Conservation (phyloP, 2,329 filamentous ascomycete species). For the Pezicula radicicola region DNA sequence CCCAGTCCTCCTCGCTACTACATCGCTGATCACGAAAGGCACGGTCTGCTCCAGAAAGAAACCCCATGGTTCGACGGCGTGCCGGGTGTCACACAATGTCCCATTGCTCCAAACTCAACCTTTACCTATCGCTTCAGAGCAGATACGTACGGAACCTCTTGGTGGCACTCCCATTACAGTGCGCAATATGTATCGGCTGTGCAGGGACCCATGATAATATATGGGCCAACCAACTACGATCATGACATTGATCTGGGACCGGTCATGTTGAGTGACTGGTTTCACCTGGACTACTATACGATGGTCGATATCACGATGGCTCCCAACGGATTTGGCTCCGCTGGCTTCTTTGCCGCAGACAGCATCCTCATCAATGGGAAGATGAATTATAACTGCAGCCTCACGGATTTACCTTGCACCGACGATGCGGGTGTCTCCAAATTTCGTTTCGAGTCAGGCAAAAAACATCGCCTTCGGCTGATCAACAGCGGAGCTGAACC, state of each 20-base stretch:
- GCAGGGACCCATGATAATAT: constrained; percentile 57
- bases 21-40: constrained; percentile 14
- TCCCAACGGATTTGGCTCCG: too few relatives aligned
- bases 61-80: constrained; percentile 39
- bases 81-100: constrained; percentile 57
- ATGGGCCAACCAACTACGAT: constrained; percentile 53
- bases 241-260: constrained; percentile 63
- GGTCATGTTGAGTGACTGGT: constrained; percentile 37
- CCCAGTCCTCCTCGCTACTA: too few relatives aligned
- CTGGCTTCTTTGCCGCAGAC: too few relatives aligned
- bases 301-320: constrained; percentile 31
- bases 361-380: constrained; percentile 30
- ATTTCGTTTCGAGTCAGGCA: constrained; percentile 37
- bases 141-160: constrained; percentile 43
- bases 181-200: constrained; percentile 51
- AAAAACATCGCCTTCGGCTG: constrained; percentile 44
- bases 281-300: constrained; percentile 40
- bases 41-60: constrained; percentile 45
- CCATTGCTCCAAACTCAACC: constrained; percentile 47
- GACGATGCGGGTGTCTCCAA: constrained; percentile 26
- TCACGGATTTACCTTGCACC: constrained; percentile 14
- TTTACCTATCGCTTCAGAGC: constrained; percentile 27
- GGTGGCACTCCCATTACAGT: constrained; percentile 61
- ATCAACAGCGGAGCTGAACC: constrained; percentile 43
- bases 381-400: constrained; percentile 24